These are phyloP conservation scores for Trichoderma breve DNA, from an alignment of 2,329 filamentous ascomycete genomes.

Conservation along the genomic window DNA sequence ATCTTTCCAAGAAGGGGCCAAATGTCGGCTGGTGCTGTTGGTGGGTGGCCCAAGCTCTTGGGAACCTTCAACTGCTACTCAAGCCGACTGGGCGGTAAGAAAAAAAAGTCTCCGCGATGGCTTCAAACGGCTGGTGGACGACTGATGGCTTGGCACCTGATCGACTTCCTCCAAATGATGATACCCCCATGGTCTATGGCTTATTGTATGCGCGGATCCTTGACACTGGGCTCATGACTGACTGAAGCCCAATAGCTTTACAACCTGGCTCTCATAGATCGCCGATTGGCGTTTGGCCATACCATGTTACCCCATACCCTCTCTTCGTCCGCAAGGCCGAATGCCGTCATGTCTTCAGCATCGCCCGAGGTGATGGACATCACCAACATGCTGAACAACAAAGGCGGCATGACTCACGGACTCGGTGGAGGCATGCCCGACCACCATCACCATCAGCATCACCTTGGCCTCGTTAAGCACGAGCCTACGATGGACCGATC, in stretches of 20 bases:
- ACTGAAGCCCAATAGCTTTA: not conserved
- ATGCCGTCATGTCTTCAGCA: slow-evolving; percentile 44
- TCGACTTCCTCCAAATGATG: not conserved
- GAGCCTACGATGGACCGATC: slow-evolving; percentile 50
- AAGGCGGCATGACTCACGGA: slow-evolving; percentile 36
- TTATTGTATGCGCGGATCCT: not conserved
- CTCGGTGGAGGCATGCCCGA: slow-evolving; percentile 34
- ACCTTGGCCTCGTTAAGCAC: slow-evolving; percentile 35
- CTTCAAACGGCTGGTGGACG: not conserved
- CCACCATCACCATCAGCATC: slow-evolving; percentile 30
- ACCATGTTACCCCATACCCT: slow-evolving; percentile 19
- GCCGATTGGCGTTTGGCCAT: not conserved
- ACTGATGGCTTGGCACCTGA: not conserved
- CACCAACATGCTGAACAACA: slow-evolving; percentile 52
- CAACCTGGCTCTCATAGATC: not conserved
- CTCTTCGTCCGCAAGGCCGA: slow-evolving; percentile 28
- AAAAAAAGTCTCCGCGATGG: not conserved
- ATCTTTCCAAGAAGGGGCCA: not conserved
- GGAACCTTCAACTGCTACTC: slow-evolving; percentile 3
- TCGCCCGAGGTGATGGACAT: slow-evolving; percentile 53
- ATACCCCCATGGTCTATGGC: not conserved
- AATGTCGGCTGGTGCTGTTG: not conserved
- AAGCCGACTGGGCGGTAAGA: not conserved
- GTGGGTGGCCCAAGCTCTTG: slow-evolving; percentile 15
- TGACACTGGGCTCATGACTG: not conserved